Evolutionary conservation across 2,329 filamentous ascomycete genomes (phyloP), one percentile per base, ranked within the genome.

Genomic region (Capronia coronata): DNA sequence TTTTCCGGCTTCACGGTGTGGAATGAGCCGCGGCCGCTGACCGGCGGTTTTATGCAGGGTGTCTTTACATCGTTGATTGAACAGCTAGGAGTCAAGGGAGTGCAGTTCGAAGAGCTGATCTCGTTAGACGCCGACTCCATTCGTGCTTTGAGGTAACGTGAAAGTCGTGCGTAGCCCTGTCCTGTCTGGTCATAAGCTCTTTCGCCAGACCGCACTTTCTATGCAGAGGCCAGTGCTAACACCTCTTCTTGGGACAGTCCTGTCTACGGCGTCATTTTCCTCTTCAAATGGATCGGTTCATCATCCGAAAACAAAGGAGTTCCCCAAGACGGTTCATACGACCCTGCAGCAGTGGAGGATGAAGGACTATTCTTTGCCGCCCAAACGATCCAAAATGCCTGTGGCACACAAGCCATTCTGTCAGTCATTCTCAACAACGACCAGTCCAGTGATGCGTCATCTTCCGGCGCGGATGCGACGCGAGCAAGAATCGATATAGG

Each of bases 321-420:
- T 38, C 89, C 90, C 0, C 78, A 82, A 57, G 90, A 97, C 67
- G 93, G 93, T 54, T 75, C 72, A 27, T 95, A 87, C 68, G 89
- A 96, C 71, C 74, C 81, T 60, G 76, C 75, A 13, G 87, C 88
- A 11, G 75, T 85, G 14, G 82, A 88, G 55, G 76, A 78, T 56
- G 61, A 66, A 54, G 52, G 46, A 21, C 48, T 59, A 3, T 98
- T 95, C 77, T 98, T 98, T 70, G 93, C 93, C 2, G 83, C 84
- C 23, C 93, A 98, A 73, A 97, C 91, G 2, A 98, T 98, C 66
- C 91, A 97, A 70, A 98, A 98, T 69, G 93, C 93, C 6, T 98
- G 93, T 71, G 93, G 90, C 38, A 98, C 93, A 13, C 93, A 98
- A 68, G 93, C 93, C 2, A 80, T 98, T 40, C 79, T 98, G 34